phyloP scores from a whole-genome alignment of 2,329 filamentous ascomycete genomes.

The Phialophora macrospora region DNA sequence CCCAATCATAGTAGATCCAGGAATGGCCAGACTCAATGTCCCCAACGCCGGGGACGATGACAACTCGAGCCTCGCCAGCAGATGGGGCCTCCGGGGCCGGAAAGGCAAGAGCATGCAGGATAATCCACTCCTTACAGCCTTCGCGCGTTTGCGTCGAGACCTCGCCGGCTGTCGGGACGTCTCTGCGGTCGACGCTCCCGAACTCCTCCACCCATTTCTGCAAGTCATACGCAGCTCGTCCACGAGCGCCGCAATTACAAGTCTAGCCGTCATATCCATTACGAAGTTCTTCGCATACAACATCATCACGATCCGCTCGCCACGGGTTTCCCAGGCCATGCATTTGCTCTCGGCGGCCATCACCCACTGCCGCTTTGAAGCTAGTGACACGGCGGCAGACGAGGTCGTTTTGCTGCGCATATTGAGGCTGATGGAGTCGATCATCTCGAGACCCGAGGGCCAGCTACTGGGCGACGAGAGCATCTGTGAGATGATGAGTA shows the following conservation, averaged over 20 bases:
- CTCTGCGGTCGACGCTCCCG: conserved; percentile 82
- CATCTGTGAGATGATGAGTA: conserved; percentile 99
- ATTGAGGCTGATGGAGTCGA: conserved; percentile 95
- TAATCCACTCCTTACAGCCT: conserved; percentile 93
- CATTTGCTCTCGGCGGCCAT: conserved; percentile 92
- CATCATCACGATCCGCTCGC: conserved; percentile 81
- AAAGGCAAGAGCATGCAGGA: conserved; percentile 97
- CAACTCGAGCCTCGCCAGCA: conserved; percentile 66
- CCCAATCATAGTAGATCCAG: conserved; percentile 27
- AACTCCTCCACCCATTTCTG: conserved; percentile 88
- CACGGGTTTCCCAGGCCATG: conserved; percentile 89
- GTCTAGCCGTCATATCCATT: conserved; percentile 87
- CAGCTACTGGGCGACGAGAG: conserved; percentile 96
- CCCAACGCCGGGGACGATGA: conserved; percentile 45
- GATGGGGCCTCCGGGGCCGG: conserved; percentile 93
- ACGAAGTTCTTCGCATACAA: conserved; percentile 97
- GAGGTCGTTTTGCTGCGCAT: conserved; percentile 95
- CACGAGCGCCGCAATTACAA: conserved; percentile 94
- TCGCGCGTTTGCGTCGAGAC: conserved; percentile 85
- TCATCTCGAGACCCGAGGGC: conserved; percentile 91
- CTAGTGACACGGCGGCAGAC: conserved; percentile 90
- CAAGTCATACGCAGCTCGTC: conserved; percentile 96
- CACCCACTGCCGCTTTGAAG: conserved; percentile 96
- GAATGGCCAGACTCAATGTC: conserved; percentile 30
- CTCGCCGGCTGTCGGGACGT: conserved; percentile 91